phyloP scores from a whole-genome alignment of 768 basidiomycete species.

The Crassisporium funariophilum region DNA sequence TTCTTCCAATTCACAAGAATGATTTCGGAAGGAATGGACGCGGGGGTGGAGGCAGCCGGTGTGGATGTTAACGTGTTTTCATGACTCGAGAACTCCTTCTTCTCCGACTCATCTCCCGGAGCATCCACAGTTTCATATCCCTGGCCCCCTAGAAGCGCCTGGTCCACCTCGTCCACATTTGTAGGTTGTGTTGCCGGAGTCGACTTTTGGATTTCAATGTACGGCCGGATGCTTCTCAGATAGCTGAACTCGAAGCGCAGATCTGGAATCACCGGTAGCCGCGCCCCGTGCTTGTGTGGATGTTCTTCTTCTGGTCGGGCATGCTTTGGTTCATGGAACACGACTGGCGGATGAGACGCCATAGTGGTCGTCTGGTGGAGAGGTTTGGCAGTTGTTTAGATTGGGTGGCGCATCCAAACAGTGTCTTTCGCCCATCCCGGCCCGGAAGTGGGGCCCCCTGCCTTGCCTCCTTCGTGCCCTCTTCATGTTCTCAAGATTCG shows the following conservation, averaged over 20 bases:
- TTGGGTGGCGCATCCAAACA: too few species aligned
- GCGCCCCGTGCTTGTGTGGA: conserved; percentile 30
- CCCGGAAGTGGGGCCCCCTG: too few species aligned
- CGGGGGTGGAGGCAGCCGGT: neutral
- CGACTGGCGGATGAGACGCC: conserved; percentile 17
- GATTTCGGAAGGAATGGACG: conserved; percentile 29
- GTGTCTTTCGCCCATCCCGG: too few species aligned
- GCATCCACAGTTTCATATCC: conserved; percentile 32
- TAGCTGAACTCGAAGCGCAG: conserved; percentile 78
- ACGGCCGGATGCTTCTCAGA: conserved; percentile 58
- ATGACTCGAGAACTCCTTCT: conserved; percentile 1
- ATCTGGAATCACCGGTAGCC: conserved; percentile 66
- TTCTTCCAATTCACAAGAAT: conserved; percentile 56
- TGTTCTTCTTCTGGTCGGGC: conserved; percentile 11
- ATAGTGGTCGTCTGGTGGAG: conserved; percentile 2
- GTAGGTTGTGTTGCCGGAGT: conserved; percentile 1
- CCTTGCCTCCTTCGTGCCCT: too few species aligned
- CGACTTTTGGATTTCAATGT: conserved; percentile 43
- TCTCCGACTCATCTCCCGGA: conserved; percentile 22
- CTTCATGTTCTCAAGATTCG: too few species aligned
- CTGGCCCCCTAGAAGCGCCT: conserved; percentile 24
- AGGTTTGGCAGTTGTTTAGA: neutral
- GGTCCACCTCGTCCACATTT: conserved; percentile 18
- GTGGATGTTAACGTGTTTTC: too few species aligned
- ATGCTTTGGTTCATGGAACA: conserved; percentile 27